Evolutionary conservation across 2,329 filamentous ascomycete genomes (phyloP).

Genomic region (Pyrenochaeta sp.): DNA sequence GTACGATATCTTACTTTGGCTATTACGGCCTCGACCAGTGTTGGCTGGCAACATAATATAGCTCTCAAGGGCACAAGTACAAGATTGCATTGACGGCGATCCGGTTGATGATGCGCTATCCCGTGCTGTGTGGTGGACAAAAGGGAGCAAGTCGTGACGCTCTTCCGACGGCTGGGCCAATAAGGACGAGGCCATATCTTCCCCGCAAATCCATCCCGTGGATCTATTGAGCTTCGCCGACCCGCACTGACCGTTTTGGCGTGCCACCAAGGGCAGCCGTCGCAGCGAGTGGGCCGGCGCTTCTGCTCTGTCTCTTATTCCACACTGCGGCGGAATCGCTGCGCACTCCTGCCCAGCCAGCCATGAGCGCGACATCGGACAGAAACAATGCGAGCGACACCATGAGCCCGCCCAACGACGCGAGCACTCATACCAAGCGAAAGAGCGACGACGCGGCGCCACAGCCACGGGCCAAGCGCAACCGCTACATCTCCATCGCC

Average conservation of each 20-base stretch:
- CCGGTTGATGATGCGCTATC: too few species aligned
- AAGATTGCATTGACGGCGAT: too few species aligned
- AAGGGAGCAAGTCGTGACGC: too few species aligned
- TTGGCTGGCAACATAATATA: too few species aligned
- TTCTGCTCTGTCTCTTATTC: not conserved
- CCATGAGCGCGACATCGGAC: conserved; percentile 24
- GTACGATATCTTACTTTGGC: conserved; percentile 1
- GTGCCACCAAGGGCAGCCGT: conserved; percentile 9
- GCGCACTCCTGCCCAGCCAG: conserved; percentile 8
- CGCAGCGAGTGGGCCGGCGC: not conserved
- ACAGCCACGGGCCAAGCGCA: conserved; percentile 67
- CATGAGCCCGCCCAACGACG: conserved; percentile 42
- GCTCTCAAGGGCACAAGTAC: too few species aligned
- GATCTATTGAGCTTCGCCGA: conserved; percentile 3
- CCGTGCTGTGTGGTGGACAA: too few species aligned
- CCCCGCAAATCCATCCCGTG: conserved; percentile 11
- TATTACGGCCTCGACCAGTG: too few species aligned
- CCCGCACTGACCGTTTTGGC: conserved; percentile 15
- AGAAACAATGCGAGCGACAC: conserved; percentile 39
- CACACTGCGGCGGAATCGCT: conserved; percentile 16
- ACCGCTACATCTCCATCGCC: conserved; percentile 72
- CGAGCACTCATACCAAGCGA: conserved; percentile 45
- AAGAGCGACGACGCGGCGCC: conserved; percentile 53
- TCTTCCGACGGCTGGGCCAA: too few species aligned
- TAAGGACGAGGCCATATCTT: too few species aligned